These are phyloP conservation scores for Cladophialophora yegresii DNA, from an alignment of 2,329 filamentous ascomycete genomes.

Conservation along the genomic window DNA sequence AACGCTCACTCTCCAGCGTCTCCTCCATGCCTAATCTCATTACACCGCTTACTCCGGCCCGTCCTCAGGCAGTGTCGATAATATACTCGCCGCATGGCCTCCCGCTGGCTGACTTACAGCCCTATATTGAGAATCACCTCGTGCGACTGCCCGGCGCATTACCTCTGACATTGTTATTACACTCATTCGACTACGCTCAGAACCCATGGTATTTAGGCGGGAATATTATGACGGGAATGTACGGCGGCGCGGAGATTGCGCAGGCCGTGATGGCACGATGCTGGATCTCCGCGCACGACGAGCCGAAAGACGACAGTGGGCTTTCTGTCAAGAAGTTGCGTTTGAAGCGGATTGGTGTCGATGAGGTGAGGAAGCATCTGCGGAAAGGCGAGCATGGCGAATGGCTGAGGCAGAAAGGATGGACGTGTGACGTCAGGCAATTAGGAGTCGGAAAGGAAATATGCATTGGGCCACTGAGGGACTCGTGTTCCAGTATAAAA, in stretches of 20 bases:
- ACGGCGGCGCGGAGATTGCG: slow-evolving; percentile 53
- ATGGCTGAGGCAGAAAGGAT: slow-evolving; percentile 29
- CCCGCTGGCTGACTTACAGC: slow-evolving; percentile 48
- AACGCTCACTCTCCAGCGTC: slow-evolving; percentile 29
- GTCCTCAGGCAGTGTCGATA: slow-evolving; percentile 48
- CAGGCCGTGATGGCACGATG: slow-evolving; percentile 51
- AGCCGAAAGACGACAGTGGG: slow-evolving; percentile 54
- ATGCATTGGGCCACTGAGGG: slow-evolving; percentile 21
- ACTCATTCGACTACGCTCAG: slow-evolving; percentile 55
- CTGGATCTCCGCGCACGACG: slow-evolving; percentile 60
- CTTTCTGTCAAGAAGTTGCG: slow-evolving; percentile 49
- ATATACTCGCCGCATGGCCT: slow-evolving; percentile 59
- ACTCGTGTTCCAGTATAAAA: slow-evolving; percentile 27
- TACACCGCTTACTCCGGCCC: slow-evolving; percentile 30
- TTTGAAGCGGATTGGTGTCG: slow-evolving; percentile 41
- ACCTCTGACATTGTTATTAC: slow-evolving; percentile 55
- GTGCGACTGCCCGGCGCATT: slow-evolving; percentile 47
- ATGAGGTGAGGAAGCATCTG: slow-evolving; percentile 44
- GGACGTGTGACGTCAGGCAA: slow-evolving; percentile 35
- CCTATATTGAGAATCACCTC: slow-evolving; percentile 53
- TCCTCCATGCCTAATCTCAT: slow-evolving; percentile 28
- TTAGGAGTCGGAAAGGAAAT: slow-evolving; percentile 33
- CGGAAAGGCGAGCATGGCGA: slow-evolving; percentile 36
- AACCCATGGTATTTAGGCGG: slow-evolving; percentile 59
- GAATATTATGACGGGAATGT: slow-evolving; percentile 52